Conservation (phyloP, 2,329 filamentous ascomycete genomes). For the Fusarium sambucinum region DNA sequence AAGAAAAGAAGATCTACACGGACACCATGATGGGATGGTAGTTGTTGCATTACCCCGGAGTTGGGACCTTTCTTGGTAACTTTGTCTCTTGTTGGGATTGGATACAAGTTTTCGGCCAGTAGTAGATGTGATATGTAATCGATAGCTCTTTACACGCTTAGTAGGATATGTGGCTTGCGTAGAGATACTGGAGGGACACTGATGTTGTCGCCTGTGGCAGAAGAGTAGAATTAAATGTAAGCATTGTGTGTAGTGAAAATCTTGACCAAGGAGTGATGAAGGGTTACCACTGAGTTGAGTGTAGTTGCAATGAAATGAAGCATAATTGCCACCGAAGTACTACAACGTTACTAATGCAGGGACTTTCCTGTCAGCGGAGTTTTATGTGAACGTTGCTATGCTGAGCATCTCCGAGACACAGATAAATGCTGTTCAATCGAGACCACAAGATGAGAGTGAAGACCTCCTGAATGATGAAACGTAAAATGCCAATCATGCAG, state of each 20-base stretch:
- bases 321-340: not conserved
- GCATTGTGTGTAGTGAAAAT: not conserved
- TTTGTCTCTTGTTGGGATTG: constrained; percentile 3
- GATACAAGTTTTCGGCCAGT: not conserved
- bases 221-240: too few species aligned
- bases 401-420: not conserved
- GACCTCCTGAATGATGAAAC: not conserved
- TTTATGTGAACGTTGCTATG: not conserved
- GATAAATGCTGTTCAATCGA: not conserved
- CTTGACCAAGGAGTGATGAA: constrained; percentile 3
- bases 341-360: not conserved
- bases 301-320: not conserved
- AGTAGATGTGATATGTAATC: not conserved
- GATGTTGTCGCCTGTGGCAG: not conserved
- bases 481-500: not conserved
- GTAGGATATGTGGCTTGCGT: constrained; percentile 5
- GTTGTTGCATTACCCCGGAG: constrained; percentile 7
- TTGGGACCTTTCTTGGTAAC: constrained; percentile 8
- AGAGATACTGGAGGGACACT: not conserved
- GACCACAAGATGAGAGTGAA: not conserved
- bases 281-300: not conserved
- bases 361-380: not conserved
- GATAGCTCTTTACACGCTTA: not conserved
- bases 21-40: constrained; percentile 1
- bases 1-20: not conserved